Evolutionary conservation across 257 asterid genomes (phyloP).

Genomic region (Mentha longifolia): DNA sequence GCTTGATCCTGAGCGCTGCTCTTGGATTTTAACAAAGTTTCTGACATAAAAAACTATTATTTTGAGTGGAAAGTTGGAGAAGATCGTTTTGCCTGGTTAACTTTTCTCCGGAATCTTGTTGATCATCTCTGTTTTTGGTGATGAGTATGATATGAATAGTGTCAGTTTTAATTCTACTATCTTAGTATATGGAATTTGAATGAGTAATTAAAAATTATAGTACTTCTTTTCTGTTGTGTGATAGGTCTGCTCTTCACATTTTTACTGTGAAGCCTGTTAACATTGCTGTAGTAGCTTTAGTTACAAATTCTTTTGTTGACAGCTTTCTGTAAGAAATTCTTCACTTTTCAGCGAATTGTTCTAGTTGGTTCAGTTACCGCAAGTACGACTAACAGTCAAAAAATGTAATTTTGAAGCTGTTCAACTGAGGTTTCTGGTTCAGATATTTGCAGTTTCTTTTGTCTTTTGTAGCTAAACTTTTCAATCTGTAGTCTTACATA

Average conservation of each 20-base stretch:
- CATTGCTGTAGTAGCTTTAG: not conserved
- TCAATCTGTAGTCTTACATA: not conserved
- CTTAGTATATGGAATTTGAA: conserved; percentile 15
- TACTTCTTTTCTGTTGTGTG: not conserved
- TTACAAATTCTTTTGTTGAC: not conserved
- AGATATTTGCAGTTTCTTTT: not conserved
- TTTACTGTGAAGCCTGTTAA: not conserved
- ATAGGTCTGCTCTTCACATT: not conserved
- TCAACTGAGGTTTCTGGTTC: not conserved
- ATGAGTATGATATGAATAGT: not conserved
- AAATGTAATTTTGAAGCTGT: not conserved
- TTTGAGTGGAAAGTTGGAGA: not conserved
- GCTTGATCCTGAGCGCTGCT: not conserved
- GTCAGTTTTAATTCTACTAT: not conserved
- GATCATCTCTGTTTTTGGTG: not conserved
- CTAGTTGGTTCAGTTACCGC: conserved; percentile 1
- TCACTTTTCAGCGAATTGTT: not conserved
- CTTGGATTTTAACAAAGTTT: not conserved
- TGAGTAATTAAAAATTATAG: not conserved
- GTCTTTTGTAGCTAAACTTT: not conserved
- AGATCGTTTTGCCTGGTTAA: not conserved
- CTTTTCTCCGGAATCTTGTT: not conserved
- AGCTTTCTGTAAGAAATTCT: conserved; percentile 2
- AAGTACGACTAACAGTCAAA: not conserved
- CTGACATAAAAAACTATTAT: not conserved